phyloP scores from a whole-genome alignment of 148 eudicot genomes.

The Polygonum maritimum region DNA sequence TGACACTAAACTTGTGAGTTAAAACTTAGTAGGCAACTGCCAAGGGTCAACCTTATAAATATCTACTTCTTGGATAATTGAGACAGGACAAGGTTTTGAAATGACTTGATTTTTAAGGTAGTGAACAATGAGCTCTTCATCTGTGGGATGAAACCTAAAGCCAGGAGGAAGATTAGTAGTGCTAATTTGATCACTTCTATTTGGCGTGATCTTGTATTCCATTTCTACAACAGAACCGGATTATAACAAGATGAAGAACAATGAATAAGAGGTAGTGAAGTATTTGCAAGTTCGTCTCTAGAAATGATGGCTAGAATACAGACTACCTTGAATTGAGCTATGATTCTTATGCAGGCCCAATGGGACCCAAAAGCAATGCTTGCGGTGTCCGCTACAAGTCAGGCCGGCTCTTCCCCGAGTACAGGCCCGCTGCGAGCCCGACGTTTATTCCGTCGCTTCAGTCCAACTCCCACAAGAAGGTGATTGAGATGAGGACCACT shows the following conservation, averaged over 20 bases:
- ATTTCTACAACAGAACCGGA: conserved; percentile 2
- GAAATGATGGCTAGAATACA: too few relatives aligned
- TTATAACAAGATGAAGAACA: too few relatives aligned
- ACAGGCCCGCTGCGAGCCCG: too few relatives aligned
- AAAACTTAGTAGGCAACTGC: conserved; percentile 50
- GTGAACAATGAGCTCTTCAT: conserved; percentile 50
- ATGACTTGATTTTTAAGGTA: conserved; percentile 44
- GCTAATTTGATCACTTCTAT: not conserved
- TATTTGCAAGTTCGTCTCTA: not conserved
- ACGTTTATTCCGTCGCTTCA: too few relatives aligned
- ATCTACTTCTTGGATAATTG: conserved; percentile 56
- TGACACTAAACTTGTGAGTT: too few relatives aligned
- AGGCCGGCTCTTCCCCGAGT: too few relatives aligned
- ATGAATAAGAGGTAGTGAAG: conserved; percentile 11
- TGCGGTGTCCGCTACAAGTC: too few relatives aligned
- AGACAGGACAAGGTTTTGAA: conserved; percentile 46
- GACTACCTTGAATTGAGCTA: too few relatives aligned
- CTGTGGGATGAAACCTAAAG: conserved; percentile 61
- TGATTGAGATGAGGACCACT: conserved; percentile 59
- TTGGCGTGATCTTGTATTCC: conserved; percentile 16
- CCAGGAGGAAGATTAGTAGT: conserved; percentile 55
- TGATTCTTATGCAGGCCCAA: too few relatives aligned
- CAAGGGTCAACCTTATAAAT: conserved; percentile 65
- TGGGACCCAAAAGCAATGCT: too few relatives aligned
- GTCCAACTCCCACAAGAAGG: too few relatives aligned